phyloP scores from a whole-genome alignment of 2,329 filamentous ascomycete genomes.

The Dactylellina sp. region DNA sequence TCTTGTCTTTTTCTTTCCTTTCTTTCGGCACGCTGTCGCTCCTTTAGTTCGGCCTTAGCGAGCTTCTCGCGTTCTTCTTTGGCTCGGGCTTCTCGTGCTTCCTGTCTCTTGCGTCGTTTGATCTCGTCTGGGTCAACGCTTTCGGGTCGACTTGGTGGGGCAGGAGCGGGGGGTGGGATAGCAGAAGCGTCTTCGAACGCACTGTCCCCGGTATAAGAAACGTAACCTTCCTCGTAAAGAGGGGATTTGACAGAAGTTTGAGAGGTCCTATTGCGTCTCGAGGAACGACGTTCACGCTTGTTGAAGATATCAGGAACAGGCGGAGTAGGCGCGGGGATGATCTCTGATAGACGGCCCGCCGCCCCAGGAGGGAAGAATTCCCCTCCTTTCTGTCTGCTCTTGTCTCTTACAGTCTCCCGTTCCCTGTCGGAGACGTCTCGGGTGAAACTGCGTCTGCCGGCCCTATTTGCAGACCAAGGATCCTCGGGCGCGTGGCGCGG shows the following conservation, averaged over 20 bases:
- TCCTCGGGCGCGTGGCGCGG: conserved; percentile 46
- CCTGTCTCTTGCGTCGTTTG: conserved; percentile 46
- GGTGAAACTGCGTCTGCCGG: conserved; percentile 43
- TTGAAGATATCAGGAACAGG: conserved; percentile 50
- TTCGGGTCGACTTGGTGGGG: conserved; percentile 52
- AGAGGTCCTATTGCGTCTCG: conserved; percentile 36
- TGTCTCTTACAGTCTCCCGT: conserved; percentile 48
- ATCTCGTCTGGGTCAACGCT: conserved; percentile 51
- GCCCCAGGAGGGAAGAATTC: conserved; percentile 53
- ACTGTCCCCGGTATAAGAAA: conserved; percentile 45
- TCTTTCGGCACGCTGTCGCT: neutral
- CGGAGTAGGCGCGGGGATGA: conserved; percentile 52
- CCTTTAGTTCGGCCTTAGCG: conserved; percentile 27
- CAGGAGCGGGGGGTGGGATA: conserved; percentile 49
- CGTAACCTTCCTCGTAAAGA: conserved; percentile 49
- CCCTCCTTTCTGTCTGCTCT: conserved; percentile 49
- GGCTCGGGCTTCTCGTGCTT: conserved; percentile 44
- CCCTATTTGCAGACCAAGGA: conserved; percentile 31
- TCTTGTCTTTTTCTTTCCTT: conserved; percentile 41
- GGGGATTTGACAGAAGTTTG: conserved; percentile 50
- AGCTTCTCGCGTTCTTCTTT: conserved; percentile 47
- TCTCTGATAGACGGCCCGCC: conserved; percentile 50
- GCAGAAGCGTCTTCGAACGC: conserved; percentile 41
- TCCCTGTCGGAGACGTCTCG: conserved; percentile 46
- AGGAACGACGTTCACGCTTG: conserved; percentile 42